These are phyloP conservation scores for Linaria vulgaris DNA, from an alignment of 257 asterid species.

Conservation along the genomic window DNA sequence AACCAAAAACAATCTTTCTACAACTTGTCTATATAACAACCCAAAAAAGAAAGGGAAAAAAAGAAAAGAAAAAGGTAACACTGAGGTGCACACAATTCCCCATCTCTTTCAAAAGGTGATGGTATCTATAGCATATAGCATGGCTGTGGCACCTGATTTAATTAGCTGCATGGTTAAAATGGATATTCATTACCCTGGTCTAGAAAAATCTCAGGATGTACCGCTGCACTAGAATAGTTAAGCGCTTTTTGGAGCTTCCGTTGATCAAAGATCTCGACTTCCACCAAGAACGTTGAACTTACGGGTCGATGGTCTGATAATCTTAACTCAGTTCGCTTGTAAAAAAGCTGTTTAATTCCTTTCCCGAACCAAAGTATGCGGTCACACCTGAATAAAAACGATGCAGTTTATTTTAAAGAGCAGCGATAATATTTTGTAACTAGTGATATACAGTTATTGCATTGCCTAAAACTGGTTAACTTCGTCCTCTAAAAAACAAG, in stretches of 20 bases:
- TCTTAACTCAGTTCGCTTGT: constrained; percentile 59
- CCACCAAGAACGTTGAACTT: constrained; percentile 60
- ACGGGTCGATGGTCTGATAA: constrained; percentile 92
- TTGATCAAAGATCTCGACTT: constrained; percentile 80
- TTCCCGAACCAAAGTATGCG: constrained; percentile 88
- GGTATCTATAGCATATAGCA: background rate
- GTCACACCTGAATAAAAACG: constrained; percentile 71
- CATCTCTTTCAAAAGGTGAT: constrained; percentile 13
- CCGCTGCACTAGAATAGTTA: constrained; percentile 53
- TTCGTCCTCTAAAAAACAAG: too few species aligned
- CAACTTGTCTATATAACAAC: background rate
- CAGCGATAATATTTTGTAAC: background rate
- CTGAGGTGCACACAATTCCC: constrained; percentile 10
- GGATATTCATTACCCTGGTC: constrained; percentile 34
- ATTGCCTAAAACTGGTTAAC: too few species aligned
- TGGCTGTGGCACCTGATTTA: background rate
- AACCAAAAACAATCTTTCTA: background rate
- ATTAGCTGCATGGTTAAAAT: constrained; percentile 9
- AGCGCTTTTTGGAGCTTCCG: constrained; percentile 80
- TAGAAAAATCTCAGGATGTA: constrained; percentile 58
- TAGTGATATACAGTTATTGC: too few species aligned
- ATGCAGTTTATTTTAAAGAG: background rate
- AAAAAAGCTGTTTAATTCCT: constrained; percentile 74
- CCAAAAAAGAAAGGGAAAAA: background rate
- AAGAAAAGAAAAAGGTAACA: constrained; percentile 5